These are phyloP conservation scores for Otatea glauca DNA, from an alignment of 176 grass and related monocot species.

Conservation along the genomic window DNA sequence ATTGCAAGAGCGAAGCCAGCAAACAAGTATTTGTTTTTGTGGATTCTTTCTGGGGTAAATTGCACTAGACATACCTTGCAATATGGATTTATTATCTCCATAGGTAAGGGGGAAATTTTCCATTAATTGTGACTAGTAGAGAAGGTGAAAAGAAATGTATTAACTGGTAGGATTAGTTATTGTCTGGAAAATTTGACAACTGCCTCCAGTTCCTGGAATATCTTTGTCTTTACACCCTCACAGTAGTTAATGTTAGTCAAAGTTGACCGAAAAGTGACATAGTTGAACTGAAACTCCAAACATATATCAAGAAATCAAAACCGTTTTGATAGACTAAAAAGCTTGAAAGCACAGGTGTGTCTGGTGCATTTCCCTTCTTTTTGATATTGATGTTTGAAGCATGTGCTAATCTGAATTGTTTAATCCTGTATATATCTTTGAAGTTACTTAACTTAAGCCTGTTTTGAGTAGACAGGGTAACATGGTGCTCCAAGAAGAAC, in stretches of 20 bases:
- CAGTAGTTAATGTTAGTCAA: neutral
- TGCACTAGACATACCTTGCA: neutral
- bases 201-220: neutral
- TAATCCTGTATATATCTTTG: slow-evolving; percentile 5
- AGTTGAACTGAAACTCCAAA: neutral
- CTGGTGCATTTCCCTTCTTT: neutral
- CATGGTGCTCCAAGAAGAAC: slow-evolving; percentile 66
- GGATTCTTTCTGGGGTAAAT: slow-evolving; percentile 5
- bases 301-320: neutral
- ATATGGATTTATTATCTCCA: neutral
- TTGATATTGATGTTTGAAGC: neutral
- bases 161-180: neutral
- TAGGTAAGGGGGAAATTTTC: neutral
- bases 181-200: neutral
- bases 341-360: neutral
- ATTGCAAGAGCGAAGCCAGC: neutral
- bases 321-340: neutral
- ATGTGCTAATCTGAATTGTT: slow-evolving; percentile 29
- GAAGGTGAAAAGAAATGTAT: neutral
- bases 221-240: neutral
- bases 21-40: neutral
- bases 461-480: slow-evolving; percentile 99
- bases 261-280: neutral
- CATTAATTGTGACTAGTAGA: neutral
- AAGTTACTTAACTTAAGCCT: slow-evolving; percentile 52